Base-by-base conservation (phyloP, 225 moss, liverwort and hornwort species). In the Rhytidiadelphus loreus region DNA sequence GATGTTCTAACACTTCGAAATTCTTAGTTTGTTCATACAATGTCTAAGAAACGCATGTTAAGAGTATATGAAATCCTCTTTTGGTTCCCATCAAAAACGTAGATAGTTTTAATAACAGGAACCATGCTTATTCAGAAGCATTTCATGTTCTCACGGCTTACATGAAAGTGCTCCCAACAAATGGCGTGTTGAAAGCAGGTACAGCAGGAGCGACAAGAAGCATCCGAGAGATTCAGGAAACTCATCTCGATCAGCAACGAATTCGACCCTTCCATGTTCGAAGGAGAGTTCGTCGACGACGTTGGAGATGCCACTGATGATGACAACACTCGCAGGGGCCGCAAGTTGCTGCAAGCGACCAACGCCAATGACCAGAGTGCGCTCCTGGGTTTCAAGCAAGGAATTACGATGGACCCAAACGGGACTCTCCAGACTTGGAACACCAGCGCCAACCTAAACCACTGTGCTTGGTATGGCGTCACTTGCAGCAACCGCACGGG, bases 311-410 rank as follows among this genome's bases (percentile, higher is more conserved):
- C 32, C 62, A 33, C 41, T 24, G 87, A 77, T 53, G 77, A 53
- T 8, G 78, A 55, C 23, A 13, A 13, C 22, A 22, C 33, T 65
- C 86, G 7, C 44, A 53, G 73, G 72, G 83, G 91, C 26, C 90
- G 92, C 57, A 85, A 43, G 72, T 85, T 92, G 82, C 78, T 92
- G 87, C 90, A 88, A 86, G 24, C 85, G 55, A 74, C 26, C 20
- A 90, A 80, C 32, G 74, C 75, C n/a, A 29, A 25, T 20, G 91
- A 93, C 69, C 88, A 53, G 44, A 50, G 24, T 14, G 91, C 15
- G 35, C 84, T 91, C 83, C 75, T 91, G 86, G 3, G 30, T 33
- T 88, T 93, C 88, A 93, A 93, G 90, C 62, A 71, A 77, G 93
- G 70, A 19, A 88, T 91, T 15, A 69, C 88, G 28, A 15, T 50